Base-by-base conservation (phyloP, 2,329 filamentous ascomycete species). In the Cytospora mali region DNA sequence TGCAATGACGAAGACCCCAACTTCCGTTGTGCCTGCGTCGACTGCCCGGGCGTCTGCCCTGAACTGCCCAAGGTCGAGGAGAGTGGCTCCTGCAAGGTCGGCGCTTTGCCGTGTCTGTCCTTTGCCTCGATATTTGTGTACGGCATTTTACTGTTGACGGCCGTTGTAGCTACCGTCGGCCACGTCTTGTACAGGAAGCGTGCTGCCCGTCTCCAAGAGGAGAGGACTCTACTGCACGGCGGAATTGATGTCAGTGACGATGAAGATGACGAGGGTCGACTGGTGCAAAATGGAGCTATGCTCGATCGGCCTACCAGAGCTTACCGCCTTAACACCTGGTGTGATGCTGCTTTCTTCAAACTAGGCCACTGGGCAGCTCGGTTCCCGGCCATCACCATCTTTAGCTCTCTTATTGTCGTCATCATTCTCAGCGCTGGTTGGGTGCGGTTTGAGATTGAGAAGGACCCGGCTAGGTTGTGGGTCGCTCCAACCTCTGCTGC, bases 401-500 rank as follows among this genome's bases (percentile, higher is more conserved):
- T 82, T 3, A 79, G 83, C 9, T 94, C 91, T 66, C 73, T 97
- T n/a, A 59, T 95, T 2, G 71, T 95, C 3, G 90, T 97, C 13
- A 84, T 81, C 1, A 73, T 97, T 5, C 80, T 99, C 66, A 97
- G 93, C 72, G 77, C 94, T 39, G 95, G 95, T 1, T 96, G 92
- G 92, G 79, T 95, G 63, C 86, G 86, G 51, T 99, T 99, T 71
- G 84, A 91, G n/a, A 82, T 99, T 39, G 95, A 98, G 75, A 91
- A 83, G 25, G 90, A 98, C 66, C 95, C 95, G 6, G 95, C 96
- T 13, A 88, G 91, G 54, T 80, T 99, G 10, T 99, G 95, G 95
- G 95, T 99, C n/a, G 93, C 94, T 70, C 95, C 95, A 9, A 90
- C 90, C 10, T 98, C 95, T 4, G 86, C 88, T 55, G 94, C 96